Evolutionary conservation across 2,329 filamentous ascomycete genomes (phyloP), one percentile per base, ranked within the genome.

Genomic region (Ascochyta rabiei): DNA sequence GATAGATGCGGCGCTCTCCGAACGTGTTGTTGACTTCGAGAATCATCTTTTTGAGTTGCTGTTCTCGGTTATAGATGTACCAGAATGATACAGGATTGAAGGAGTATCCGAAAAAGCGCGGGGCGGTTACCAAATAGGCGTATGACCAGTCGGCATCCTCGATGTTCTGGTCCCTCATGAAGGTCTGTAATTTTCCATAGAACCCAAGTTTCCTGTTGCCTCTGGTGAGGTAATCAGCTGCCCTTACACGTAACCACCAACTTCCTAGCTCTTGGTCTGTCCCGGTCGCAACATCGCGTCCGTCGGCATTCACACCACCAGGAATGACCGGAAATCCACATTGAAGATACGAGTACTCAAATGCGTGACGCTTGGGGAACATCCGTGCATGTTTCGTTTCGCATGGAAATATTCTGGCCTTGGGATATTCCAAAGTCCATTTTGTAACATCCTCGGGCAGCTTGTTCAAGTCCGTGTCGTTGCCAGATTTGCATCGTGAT

Each of bases 41-140:
- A 1, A 93, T 80, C 74, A 91, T 85, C 50, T 85, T 86, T 21
- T 79, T 81, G 13, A 92, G 77, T 6, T 80, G 73, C 53, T 82
- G 81, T 8, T 83, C 73, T 0, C 74, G 61, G 12, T 85, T 82
- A 69, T 93, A 92, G 2, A 93, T 80, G 61, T 91, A 91, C 88
- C 89, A 93, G 64, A 92, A 89, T 0, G 88, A 91, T 2, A 89
- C 86, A 0, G 88, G 88, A 63, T 91, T 92, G 74, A 90, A 91
- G 19, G 84, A 83, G 67, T 89, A 89, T 3, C 87, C 86, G 6
- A 90, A 70, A 57, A 91, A 88, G 26, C 82, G 81, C 5, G 89
- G 84, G 3, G 88, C 87, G 2, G 89, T 92, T 19, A 90, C 79
- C 4, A 93, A 77, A 63, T 91, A 91, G 0, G 86, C 88, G 64